Percentiles rank a stretch among this genome's conserved stretches.
phyloP scores from a whole-genome alignment of 192 early-diverging fungal species.

The Umbelopsis isabellina region DNA sequence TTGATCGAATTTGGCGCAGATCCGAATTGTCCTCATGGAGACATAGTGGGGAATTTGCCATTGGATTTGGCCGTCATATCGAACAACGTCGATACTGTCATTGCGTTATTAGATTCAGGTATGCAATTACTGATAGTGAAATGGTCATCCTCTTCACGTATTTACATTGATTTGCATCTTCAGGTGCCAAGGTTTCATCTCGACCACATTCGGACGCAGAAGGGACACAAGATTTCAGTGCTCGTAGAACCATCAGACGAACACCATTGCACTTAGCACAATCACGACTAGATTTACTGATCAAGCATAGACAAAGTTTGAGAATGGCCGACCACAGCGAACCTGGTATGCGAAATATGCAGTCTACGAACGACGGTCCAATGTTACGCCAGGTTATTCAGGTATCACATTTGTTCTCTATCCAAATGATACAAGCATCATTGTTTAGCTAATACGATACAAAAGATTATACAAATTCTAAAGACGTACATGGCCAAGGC shows the following conservation, averaged over 20 bases:
- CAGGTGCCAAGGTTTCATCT: constrained; percentile 27
- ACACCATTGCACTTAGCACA: constrained; percentile 40
- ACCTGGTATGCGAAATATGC: constrained; percentile 16
- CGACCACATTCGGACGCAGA: not conserved
- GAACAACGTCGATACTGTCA: constrained; percentile 38
- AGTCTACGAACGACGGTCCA: constrained; percentile 11
- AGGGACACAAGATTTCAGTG: constrained; percentile 11
- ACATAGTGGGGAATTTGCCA: constrained; percentile 41
- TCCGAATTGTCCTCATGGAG: constrained; percentile 36
- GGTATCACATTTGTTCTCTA: not conserved
- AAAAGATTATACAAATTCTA: constrained; percentile 36
- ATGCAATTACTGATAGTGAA: not conserved
- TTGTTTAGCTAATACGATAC: not conserved
- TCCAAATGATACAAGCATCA: too few relatives aligned
- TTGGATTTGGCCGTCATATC: constrained; percentile 43
- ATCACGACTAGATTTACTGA: constrained; percentile 35
- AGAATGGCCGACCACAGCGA: constrained; percentile 13
- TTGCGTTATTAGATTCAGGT: constrained; percentile 38
- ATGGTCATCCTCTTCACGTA: not conserved
- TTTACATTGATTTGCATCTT: not conserved
- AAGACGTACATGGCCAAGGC: constrained; percentile 22
- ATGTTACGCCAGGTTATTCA: not conserved
- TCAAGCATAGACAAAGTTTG: constrained; percentile 16
- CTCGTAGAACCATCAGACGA: constrained; percentile 18
- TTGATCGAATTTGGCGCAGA: constrained; percentile 35